A percentile compares a stretch with the other conserved stretches of the same genome.
Conservation (phyloP, 768 basidiomycete species). For the Mycena metata region DNA sequence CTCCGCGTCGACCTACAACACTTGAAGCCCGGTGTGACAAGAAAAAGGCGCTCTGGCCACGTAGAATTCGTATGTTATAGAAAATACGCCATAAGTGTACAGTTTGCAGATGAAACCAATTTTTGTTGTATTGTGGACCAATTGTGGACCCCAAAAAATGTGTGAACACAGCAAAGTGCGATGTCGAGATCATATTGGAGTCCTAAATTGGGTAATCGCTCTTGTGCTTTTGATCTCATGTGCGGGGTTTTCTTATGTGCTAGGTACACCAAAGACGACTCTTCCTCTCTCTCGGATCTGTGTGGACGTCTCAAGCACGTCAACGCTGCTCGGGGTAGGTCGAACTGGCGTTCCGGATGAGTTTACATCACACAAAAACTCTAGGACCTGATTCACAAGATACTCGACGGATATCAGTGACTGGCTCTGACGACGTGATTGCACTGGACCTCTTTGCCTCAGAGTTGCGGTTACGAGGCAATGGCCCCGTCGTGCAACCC, state of each 20-base stretch:
- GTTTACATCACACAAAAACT: conserved; percentile 17
- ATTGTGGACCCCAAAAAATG: background rate
- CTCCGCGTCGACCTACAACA: conserved; percentile 87
- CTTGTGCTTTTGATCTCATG: conserved; percentile 56
- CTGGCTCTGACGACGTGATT: conserved; percentile 22
- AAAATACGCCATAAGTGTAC: conserved; percentile 34
- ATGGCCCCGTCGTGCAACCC: conserved; percentile 72
- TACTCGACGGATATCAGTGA: conserved; percentile 41
- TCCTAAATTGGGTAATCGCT: conserved; percentile 30
- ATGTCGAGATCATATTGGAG: too few relatives aligned
- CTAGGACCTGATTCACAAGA: conserved; percentile 78
- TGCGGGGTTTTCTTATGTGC: conserved; percentile 78
- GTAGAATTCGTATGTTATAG: conserved; percentile 33
- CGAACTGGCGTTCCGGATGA: conserved; percentile 4
- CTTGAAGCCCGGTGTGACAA: conserved; percentile 46
- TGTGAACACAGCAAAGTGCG: too few relatives aligned
- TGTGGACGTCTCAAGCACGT: conserved; percentile 55
- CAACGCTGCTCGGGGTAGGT: conserved; percentile 73
- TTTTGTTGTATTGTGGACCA: conserved; percentile 19
- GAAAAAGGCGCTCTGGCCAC: conserved; percentile 28
- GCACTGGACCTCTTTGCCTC: conserved; percentile 76
- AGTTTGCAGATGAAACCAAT: conserved; percentile 23
- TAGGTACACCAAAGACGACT: conserved; percentile 38
- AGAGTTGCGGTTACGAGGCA: conserved; percentile 81
- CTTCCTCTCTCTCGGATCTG: conserved; percentile 44